Evolutionary conservation across 78 protist genomes (phyloP).

Genomic region (Tieghemostelium lacteum): DNA sequence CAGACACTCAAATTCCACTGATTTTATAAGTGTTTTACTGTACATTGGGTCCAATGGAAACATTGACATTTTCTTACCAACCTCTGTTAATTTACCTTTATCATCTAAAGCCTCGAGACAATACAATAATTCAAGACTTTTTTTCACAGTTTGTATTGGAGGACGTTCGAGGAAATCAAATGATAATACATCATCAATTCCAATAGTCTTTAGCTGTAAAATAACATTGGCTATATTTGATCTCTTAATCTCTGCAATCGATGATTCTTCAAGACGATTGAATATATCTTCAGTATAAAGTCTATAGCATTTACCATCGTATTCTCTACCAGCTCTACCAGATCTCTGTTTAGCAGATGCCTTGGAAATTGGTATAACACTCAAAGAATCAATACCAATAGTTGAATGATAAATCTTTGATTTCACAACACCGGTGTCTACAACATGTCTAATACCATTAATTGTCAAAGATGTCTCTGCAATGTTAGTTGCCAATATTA

Average conservation of each 20-base stretch:
- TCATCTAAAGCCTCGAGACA: slow-evolving; percentile 58
- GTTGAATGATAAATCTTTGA: slow-evolving; percentile 56
- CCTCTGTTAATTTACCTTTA: slow-evolving; percentile 8
- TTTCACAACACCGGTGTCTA: slow-evolving; percentile 94
- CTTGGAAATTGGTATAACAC: slow-evolving; percentile 79
- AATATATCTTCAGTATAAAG: slow-evolving; percentile 70
- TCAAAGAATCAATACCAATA: slow-evolving; percentile 87
- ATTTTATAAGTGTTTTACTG: slow-evolving; percentile 68
- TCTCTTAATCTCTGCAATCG: slow-evolving; percentile 79
- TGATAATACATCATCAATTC: slow-evolving; percentile 66
- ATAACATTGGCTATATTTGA: slow-evolving; percentile 77
- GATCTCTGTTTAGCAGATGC: slow-evolving; percentile 90
- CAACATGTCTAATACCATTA: slow-evolving; percentile 90
- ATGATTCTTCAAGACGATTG: slow-evolving; percentile 27
- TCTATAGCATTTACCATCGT: slow-evolving; percentile 71
- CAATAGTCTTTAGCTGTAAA: slow-evolving; percentile 78
- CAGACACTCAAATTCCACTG: slow-evolving; percentile 39
- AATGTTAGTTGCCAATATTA: slow-evolving; percentile 95
- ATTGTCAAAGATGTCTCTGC: slow-evolving; percentile 98
- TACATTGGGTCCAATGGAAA: slow-evolving; percentile 84
- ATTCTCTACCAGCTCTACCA: slow-evolving; percentile 93
- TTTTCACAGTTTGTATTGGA: slow-evolving; percentile 14
- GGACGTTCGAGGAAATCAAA: slow-evolving; percentile 84
- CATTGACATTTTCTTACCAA: slow-evolving; percentile 79
- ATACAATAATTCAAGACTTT: slow-evolving; percentile 55